These are phyloP conservation scores for Grammothele lineata DNA, from an alignment of 768 basidiomycete species.

Conservation along the genomic window DNA sequence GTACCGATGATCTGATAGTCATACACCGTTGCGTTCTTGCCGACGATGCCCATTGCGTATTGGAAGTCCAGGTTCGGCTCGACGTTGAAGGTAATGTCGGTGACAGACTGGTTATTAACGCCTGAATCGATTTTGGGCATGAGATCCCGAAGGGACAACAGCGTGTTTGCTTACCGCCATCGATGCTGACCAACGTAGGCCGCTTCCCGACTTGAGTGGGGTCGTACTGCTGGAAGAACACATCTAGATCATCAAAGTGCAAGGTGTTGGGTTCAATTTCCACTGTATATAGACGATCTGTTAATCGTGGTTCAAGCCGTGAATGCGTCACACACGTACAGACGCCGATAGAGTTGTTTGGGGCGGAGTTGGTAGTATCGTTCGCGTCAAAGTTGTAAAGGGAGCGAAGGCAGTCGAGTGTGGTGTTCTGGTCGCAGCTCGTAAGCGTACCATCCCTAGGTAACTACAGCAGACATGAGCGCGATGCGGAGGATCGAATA, in stretches of 20 bases:
- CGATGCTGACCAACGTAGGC: conserved; percentile 31
- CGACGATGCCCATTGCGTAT: conserved; percentile 42
- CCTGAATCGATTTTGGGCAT: no score
- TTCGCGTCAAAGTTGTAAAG: conserved; percentile 28
- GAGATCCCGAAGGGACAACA: no score
- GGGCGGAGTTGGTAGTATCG: conserved; percentile 17
- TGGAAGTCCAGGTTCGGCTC: conserved; percentile 32
- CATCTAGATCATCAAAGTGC: conserved; percentile 36
- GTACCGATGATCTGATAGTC: no score
- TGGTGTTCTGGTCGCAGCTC: conserved; percentile 24
- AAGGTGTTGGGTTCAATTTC: conserved; percentile 39
- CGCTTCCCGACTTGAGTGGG: conserved; percentile 32
- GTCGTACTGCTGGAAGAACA: conserved; percentile 37
- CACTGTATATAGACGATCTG: no score
- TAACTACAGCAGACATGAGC: no score
- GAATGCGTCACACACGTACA: no score
- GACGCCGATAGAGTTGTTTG: conserved; percentile 24
- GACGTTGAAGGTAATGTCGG: no score
- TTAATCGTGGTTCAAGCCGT: no score
- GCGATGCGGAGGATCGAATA: no score
- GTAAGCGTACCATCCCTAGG: no score
- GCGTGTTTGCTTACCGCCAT: no score
- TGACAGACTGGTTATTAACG: no score
- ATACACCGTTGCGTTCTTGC: conserved; percentile 15
- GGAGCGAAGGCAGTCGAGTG: conserved; percentile 25